These are phyloP conservation scores for Rhododendron vialii DNA, from an alignment of 148 eudicot species.

Conservation along the genomic window DNA sequence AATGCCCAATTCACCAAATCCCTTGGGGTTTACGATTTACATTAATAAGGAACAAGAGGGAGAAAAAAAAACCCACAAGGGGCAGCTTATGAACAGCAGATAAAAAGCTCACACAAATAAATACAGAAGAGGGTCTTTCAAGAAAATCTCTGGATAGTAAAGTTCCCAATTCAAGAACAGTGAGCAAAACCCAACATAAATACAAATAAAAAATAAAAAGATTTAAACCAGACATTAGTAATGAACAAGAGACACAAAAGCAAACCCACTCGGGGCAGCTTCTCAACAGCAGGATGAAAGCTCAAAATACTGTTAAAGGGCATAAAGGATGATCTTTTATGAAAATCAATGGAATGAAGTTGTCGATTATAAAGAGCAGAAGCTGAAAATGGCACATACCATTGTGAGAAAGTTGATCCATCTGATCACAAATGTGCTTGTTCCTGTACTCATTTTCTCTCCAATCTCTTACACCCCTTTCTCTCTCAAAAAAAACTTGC, in stretches of 20 bases:
- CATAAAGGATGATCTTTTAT: neutral
- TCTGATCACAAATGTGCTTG: conserved; percentile 80
- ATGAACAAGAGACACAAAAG: neutral
- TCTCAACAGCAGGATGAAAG: neutral
- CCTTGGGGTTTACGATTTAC: too few species aligned
- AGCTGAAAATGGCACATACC: conserved; percentile 32
- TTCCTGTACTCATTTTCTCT: conserved; percentile 52
- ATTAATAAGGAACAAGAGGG: neutral
- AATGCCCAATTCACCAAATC: too few species aligned
- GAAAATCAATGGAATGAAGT: neutral
- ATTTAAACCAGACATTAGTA: neutral
- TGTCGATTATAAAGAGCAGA: neutral
- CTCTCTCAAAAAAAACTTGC: neutral
- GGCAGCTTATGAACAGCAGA: neutral
- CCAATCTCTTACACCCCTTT: neutral
- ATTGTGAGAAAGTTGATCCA: conserved; percentile 84
- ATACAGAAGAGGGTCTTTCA: neutral
- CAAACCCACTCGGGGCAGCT: neutral
- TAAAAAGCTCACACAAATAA: neutral
- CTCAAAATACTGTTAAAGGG: neutral
- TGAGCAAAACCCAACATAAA: neutral
- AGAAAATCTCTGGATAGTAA: neutral
- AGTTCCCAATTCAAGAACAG: neutral
- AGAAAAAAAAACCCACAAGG: neutral
- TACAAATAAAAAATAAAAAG: neutral